Base-by-base conservation (phyloP, 2,329 filamentous ascomycete species). In the Monosporascus sp. region DNA sequence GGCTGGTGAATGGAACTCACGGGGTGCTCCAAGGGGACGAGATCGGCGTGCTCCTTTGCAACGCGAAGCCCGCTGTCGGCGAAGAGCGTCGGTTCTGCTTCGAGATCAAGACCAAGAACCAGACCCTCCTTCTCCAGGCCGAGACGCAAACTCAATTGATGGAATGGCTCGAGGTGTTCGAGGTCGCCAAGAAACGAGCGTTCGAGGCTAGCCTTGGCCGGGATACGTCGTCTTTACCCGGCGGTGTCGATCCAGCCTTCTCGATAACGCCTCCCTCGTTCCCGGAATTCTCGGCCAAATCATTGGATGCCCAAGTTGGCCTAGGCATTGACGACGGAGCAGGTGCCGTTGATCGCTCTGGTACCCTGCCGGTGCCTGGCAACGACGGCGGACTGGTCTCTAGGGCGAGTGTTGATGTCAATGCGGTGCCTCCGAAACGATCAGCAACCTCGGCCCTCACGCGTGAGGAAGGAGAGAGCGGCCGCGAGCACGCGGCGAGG, bases 11-110 rank as follows among this genome's bases (percentile, higher is more conserved):
- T 64, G 89, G 89, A 3, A 77, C 84, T 0, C 85, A 92, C 54
- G 93, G 91, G 36, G 94, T 99, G 22, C 85, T 97, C 61, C 93
- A 97, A 69, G 96, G 91, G 47, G 94, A 99, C 64, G 91, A 96
- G 72, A 96, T 96, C 56, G 94, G 94, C 41, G 92, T 99, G 3
- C 74, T 99, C 50, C 83, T 99, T 39, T 99, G 94, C 74, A 96
- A 90, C 64, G 88, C 94, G 48, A 90, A 93, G 63, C 91, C 92
- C 18, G 91, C 92, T 1, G 88, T 95, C 50, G 86, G 90, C 60
- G 94, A 99, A 71, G 94, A 99, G 65, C 85, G 94, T 39, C 83
- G 94, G 17, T 99, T 97, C 71, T 97, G 94, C 68, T 97, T 99
- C 64, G 94, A 99, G 71, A 88, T 99, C 65, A 99, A 97, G 77